Evolutionary conservation across 2,329 filamentous ascomycete species (phyloP), one percentile per base, ranked within the genome.

Genomic region (Hortaea werneckii): DNA sequence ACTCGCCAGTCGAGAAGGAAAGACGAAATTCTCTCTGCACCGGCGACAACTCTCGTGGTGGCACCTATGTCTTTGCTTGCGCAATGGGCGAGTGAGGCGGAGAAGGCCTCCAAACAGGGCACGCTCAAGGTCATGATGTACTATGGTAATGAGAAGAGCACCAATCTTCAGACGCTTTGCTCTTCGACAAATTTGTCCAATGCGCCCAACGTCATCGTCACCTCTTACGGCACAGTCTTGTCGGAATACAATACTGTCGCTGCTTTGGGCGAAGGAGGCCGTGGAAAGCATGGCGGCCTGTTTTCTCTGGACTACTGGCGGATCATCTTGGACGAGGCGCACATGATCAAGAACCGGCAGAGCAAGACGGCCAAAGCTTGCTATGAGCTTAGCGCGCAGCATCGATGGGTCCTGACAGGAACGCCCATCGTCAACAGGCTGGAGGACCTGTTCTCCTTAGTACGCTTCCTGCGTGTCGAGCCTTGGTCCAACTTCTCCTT

Each of bases 401-500:
- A 96, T 68, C 79, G 92, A 49, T 98, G 92, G 92, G 86, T 83
- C 0, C 69, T 98, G 41, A 98, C 92, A 0, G 92, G 92, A 12
- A 98, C 92, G 0, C 92, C 92, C 0, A 96, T 98, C 46, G 90
- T 98, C 54, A 98, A 98, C 64, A 83, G 87, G 38, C 74, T 98
- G 0, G 90, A 96, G 63, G 92, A 96, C 65, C 70, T 98, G 1
- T 96, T 95, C 68, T 94, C 87, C 59, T 69, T 98, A 34, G 87
- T 96, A 9, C 81, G 87, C 3, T 98, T 96, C 67, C 71, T 98
- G 8, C 82, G 87, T 46, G 92, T 98, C 4, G 90, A 96, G 62
- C 92, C 92, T 0, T 98, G 92, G 92, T 92, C 85, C 59, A 96
- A 96, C 64, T 98, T 98, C 65, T 95, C 89, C 0, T 98, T 95